Evolutionary conservation across 305 asterid species (phyloP), one percentile per base, ranked within the genome.

Genomic region (Fraxinus baroniana): DNA sequence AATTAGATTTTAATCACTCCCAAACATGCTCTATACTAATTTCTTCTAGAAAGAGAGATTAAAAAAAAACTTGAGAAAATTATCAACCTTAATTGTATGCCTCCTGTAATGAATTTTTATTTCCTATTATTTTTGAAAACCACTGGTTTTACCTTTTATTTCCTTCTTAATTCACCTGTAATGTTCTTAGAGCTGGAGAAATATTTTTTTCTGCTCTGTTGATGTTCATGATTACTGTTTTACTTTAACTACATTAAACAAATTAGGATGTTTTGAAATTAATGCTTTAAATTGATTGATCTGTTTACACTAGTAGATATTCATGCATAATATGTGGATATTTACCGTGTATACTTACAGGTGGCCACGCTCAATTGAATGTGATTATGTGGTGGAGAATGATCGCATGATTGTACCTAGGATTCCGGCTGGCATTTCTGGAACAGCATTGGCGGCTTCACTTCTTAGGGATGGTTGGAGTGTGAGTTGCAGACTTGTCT

Each of bases 401-500:
- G 94, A 91, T 87, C 93, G 83, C 78, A 92, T 93, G 85, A 89
- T 92, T 83, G 89, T 92, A 84, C 97, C 98, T 26, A 87, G 82
- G 80, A 82, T 94, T 85, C 98, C 99, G 9, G 81, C 85, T 22
- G 99, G 98, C 36, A 89, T 96, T 85, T 96, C 99, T 24, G 99
- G 97, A 84, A 94, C 99, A 30, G 97, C 99, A 66, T 89, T 94
- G 84, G 98, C 99, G 28, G 97, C 98, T 81, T 91, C 99, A 66
- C 98, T 96, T 85, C 94, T 96, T 81, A 93, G 98, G 82, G 98
- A 96, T 76, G 99, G 99, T 85, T 96, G 99, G 99, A 91, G 94
- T 87, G 97, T 94, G 82, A 94, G 97, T 87, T 77, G 77, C 92
- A 94, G 98, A 92, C 92, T 86, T 97, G 91, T 86, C 86, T 91